Base-by-base conservation (phyloP, 2,329 filamentous ascomycete genomes). In the Xylariaceae sp. region DNA sequence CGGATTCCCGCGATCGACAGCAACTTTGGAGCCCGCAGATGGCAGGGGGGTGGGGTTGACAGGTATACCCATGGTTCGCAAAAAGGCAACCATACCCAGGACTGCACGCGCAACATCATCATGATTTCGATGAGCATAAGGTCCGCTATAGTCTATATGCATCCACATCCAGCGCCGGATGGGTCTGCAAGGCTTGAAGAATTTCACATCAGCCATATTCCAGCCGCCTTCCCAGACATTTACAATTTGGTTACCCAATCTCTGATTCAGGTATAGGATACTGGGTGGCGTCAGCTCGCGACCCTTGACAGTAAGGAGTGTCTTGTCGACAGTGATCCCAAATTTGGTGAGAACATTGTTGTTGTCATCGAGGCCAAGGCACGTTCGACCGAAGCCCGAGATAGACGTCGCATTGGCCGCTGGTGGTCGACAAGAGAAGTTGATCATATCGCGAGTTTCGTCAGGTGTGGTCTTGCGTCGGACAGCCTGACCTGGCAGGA, bases 251-350 rank as follows among this genome's bases (percentile, higher is more conserved):
- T 6, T 26, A 11, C 6, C 11, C 11, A 6, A 11, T 26, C 22
- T 26, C 2, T 34, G 56, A 6, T 69, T 49, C 9, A 58, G 47
- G 55, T 95, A 95, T 2, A 65, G 59, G 19, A 95, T 64, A 0
- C 49, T 54, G 0, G 89, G 89, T 0, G 78, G 56, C 0, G 54
- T 32, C 0, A 95, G 72, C 31, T 91, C 75, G 4, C 89, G 81
- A 1, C 79, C 90, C 1, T 72, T 70, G 0, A 95, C 85, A 0
- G 85, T 85, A 26, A 95, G 68, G 26, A 95, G 71, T 1, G 69
- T 62, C 11, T 75, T 73, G 6, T 68, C 71, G 3, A 89, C 73
- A 1, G 65, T 64, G 45, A 94, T 69, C 4, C 83, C 83, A 46
- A 89, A 93, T 2, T 68, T 52, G 4, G 48, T 28, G 30, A 76